Evolutionary conservation across 179 eudicot species (phyloP).

Genomic region (Drosera spatulata): DNA sequence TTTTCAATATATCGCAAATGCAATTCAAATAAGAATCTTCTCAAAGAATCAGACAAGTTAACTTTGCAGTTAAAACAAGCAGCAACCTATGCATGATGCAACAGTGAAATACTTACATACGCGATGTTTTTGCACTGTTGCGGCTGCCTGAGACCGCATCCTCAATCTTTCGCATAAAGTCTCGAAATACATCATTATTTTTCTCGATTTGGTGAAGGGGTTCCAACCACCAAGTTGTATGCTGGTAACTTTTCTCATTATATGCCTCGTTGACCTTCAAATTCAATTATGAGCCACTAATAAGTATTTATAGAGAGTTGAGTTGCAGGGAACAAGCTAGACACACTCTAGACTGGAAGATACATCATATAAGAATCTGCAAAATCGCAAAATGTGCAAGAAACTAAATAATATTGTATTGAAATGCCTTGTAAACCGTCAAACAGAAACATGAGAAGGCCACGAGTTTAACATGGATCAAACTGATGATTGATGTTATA

Average conservation of each 20-base stretch:
- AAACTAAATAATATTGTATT: too few relatives aligned
- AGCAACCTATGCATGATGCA: too few relatives aligned
- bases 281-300: constrained; percentile 3
- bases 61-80: too few relatives aligned
- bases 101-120: constrained; percentile 20
- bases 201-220: constrained; percentile 62
- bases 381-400: too few relatives aligned
- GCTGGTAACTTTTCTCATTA: constrained; percentile 25
- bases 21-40: too few relatives aligned
- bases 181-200: constrained; percentile 40
- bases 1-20: too few relatives aligned
- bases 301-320: not conserved
- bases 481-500: too few relatives aligned
- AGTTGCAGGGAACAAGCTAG: not conserved
- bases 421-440: too few relatives aligned
- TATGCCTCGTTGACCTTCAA: constrained; percentile 49
- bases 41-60: too few relatives aligned
- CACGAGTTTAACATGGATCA: too few relatives aligned
- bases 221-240: constrained; percentile 73
- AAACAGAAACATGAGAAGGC: too few relatives aligned
- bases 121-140: constrained; percentile 42
- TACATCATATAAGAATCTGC: too few relatives aligned
- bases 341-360: not conserved
- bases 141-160: constrained; percentile 58
- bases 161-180: constrained; percentile 57